Evolutionary conservation across 2,329 filamentous ascomycete genomes (phyloP), one percentile per base, ranked within the genome.

Genomic region (Uncinocarpus reesii): DNA sequence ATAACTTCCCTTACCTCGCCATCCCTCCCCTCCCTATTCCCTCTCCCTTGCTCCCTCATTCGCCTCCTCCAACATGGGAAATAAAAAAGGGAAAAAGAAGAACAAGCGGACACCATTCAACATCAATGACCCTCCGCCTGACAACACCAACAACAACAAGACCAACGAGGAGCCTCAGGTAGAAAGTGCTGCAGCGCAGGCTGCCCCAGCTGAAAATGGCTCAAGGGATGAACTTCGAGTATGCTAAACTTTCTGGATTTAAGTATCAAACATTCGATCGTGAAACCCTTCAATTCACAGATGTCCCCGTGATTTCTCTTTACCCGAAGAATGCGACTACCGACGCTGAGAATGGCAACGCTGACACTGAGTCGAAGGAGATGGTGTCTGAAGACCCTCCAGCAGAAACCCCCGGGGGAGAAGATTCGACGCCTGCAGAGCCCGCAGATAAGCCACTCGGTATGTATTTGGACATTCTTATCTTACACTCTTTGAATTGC

Each of bases 241-340:
- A 71, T 65, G 69, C 67, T 62, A 51, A 66, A 48, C 53, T 69
- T 61, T 62, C 67, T 59, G 53, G 55, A 49, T 71, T 63, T 60
- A 53, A 65, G 55, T 71, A 71, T 60, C 65, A 69, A 57, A 62
- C 58, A 47, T 62, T 66, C 60, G 66, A 71, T 58, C 62, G 52
- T 59, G 54, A 60, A 53, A 65, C 65, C 54, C 53, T 61, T 47
- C 52, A 59, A 56, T 68, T 60, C 53, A 62, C 60, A 56, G 62
- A 56, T 55, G 62, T 66, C 57, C 61, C 63, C 57, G 60, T 68
- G 50, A 49, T 54, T 55, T 51, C 57, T 58, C 48, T 58, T 52
- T 56, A 56, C 58, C 53, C 59, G 53, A 57, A 59, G 55, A 37
- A 23, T 35, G 59, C 64, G 62, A 63, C 63, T 55, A 55, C 57